Evolutionary conservation across 192 early-diverging fungal species (phyloP).

Genomic region (Entomortierella beljakovae): DNA sequence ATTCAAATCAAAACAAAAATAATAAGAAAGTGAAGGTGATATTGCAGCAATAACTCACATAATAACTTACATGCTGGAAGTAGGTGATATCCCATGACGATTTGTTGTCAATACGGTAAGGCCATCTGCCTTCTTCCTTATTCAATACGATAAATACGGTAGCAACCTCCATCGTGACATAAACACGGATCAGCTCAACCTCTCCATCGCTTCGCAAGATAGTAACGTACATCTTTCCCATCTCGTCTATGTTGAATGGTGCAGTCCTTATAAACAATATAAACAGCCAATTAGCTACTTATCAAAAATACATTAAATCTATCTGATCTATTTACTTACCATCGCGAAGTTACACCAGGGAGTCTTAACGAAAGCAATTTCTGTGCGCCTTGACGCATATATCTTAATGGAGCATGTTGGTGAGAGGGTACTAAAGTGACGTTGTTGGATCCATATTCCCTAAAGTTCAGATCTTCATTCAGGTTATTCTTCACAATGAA

Average conservation of each 20-base stretch:
- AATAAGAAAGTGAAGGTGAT: slow-evolving; percentile 1
- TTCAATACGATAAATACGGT: slow-evolving; percentile 90
- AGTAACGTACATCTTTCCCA: slow-evolving; percentile 88
- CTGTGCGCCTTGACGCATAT: slow-evolving; percentile 70
- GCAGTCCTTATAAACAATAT: slow-evolving; percentile 64
- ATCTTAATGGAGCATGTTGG: slow-evolving; percentile 73
- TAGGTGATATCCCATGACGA: slow-evolving; percentile 78
- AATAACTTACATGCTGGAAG: slow-evolving; percentile 76
- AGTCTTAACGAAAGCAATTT: slow-evolving; percentile 76
- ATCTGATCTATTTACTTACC: slow-evolving; percentile 57
- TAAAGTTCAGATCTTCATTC: slow-evolving; percentile 76
- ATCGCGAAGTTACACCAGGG: slow-evolving; percentile 72
- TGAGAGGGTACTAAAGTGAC: slow-evolving; percentile 61
- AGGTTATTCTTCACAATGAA: slow-evolving; percentile 91
- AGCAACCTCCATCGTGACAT: slow-evolving; percentile 88
- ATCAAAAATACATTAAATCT: not conserved
- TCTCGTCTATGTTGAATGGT: slow-evolving; percentile 87
- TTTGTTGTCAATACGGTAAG: slow-evolving; percentile 86
- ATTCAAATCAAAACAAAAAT: not conserved
- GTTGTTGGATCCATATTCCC: slow-evolving; percentile 71
- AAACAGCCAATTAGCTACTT: not conserved
- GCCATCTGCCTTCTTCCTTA: slow-evolving; percentile 86
- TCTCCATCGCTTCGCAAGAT: slow-evolving; percentile 70
- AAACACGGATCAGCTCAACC: slow-evolving; percentile 80
- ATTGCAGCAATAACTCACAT: not conserved